phyloP scores from a whole-genome alignment of 257 asterid genomes.

The Ballota nigra region DNA sequence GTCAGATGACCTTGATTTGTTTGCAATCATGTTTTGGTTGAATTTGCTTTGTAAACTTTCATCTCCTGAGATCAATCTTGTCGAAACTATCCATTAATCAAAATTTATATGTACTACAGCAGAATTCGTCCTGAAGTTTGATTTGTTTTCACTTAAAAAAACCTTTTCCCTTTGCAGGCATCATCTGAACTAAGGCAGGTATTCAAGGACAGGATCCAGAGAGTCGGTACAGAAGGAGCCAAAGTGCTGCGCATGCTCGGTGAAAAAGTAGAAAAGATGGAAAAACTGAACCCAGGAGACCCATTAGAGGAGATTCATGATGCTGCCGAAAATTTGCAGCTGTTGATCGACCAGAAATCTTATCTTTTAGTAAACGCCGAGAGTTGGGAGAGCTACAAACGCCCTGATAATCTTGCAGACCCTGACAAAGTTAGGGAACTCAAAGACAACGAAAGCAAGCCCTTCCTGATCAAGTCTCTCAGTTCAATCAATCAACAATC shows the following conservation, averaged over 20 bases:
- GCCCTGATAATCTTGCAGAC: slow-evolving; percentile 56
- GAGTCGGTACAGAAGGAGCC: slow-evolving; percentile 86
- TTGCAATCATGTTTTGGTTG: background rate
- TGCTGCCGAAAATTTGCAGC: slow-evolving; percentile 81
- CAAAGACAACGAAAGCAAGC: slow-evolving; percentile 61
- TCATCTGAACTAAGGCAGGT: slow-evolving; percentile 72
- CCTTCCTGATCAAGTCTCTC: slow-evolving; percentile 56
- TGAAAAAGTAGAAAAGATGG: slow-evolving; percentile 90
- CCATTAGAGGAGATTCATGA: slow-evolving; percentile 66
- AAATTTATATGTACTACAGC: background rate
- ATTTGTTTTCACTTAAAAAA: background rate
- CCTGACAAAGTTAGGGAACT: slow-evolving; percentile 63
- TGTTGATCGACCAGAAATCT: slow-evolving; percentile 81
- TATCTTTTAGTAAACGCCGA: slow-evolving; percentile 82
- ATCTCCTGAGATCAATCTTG: background rate
- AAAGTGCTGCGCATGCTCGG: slow-evolving; percentile 65
- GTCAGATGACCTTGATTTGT: background rate
- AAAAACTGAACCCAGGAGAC: slow-evolving; percentile 61
- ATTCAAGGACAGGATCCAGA: slow-evolving; percentile 63
- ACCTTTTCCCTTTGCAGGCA: slow-evolving; percentile 72
- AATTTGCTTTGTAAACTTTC: background rate
- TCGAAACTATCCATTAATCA: background rate
- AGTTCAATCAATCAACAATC: slow-evolving; percentile 59
- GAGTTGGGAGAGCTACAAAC: slow-evolving; percentile 65
- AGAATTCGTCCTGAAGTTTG: background rate